Base-by-base conservation (phyloP, 805 yeast species). In the Spencermartinsiella europaea region DNA sequence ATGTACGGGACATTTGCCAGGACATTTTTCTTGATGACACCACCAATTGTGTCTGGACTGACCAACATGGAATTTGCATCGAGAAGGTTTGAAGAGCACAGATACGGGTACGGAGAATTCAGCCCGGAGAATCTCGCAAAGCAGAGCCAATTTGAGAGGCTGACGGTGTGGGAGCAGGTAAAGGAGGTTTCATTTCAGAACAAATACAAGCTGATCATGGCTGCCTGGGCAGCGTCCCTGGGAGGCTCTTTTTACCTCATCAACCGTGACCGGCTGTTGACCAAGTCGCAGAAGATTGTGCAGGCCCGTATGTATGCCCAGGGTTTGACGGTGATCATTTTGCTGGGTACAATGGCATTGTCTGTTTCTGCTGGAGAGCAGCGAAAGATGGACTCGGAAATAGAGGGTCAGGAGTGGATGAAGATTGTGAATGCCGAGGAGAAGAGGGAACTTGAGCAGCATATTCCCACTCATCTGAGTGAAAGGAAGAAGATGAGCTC, bases 251-350 rank as follows among this genome's bases (percentile, higher is more conserved):
- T 91, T 87, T 76, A 67, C 40, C 58, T 70, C 38, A 87, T 85
- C 44, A 81, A 85, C 68, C 77, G 75, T 56, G 95, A 87, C 63
- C 81, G 80, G 53, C 70, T 80, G 62, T 76, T 87, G 83, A 77
- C 86, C 45, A 75, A 73, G 53, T 68, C 93, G 3, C 95, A 87
- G 68, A 87, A 85, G 64, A 78, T 85, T 41, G 93, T 84, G 28
- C 90, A 83, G 62, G 95, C 95, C 27, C 81, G 95, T 76, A 86
- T 86, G 85, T 86, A 86, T 62, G 95, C 95, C 8, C 95, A 87
- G 66, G 85, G 83, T 53, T 67, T 85, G 45, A 84, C 95, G 1
- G 89, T 87, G 45, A 75, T 76, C 8, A 68, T 86, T 51, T 68
- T 86, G 53, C 65, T 86, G 45, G 88, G 81, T 19, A 79, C 93